Evolutionary conservation across 768 basidiomycete genomes (phyloP), one percentile per base, ranked within the genome.

Genomic region (Serendipita sp.): DNA sequence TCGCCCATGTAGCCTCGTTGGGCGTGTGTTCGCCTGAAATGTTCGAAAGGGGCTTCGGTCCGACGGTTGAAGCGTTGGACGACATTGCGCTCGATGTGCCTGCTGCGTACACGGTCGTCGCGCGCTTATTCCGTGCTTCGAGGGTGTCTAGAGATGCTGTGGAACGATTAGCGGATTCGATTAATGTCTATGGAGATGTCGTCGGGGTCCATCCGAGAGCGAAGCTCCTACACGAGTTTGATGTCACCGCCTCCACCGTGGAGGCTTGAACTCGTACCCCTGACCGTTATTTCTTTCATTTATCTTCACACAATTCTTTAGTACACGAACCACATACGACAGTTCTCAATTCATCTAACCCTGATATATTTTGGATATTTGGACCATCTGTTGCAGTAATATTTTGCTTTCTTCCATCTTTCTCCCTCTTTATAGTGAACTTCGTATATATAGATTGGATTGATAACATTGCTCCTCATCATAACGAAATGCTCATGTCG

Each of bases 31-130:
- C 82, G 0, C 58, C 77, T 2, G 79, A 78, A 3, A 72, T 79
- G 2, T 84, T 96, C 71, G 86, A 91, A 73, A 79, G 84, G 64
- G 90, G 90, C 13, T 83, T 95, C 71, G 70, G 69, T 48, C 78
- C 80, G 0, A 77, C 82, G 60, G 82, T 85, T 26, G 89, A 91
- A 72, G 73, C 84, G 62, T 78, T 98, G 68, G 90, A 92, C 68
- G 93, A 97, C 70, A 81, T 93, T 63, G 84, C 86, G 31, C 84
- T 93, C 67, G 93, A 98, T 71, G 88, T 87, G 45, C 94, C 95
- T 9, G 85, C 85, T 69, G 95, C 92, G 0, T 85, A 86, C 75
- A 71, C 78, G 43, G 81, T 84, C 64, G 83, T 90, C 71, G 88
- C 83, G 11, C 75, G 81, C 64, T 82, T 95, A 75, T 73, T 95